Percentiles rank a stretch among this genome's conserved stretches.
These are phyloP conservation scores for Diutina pseudorugosa DNA, from an alignment of 1,139 yeast genomes.

Conservation along the genomic window DNA sequence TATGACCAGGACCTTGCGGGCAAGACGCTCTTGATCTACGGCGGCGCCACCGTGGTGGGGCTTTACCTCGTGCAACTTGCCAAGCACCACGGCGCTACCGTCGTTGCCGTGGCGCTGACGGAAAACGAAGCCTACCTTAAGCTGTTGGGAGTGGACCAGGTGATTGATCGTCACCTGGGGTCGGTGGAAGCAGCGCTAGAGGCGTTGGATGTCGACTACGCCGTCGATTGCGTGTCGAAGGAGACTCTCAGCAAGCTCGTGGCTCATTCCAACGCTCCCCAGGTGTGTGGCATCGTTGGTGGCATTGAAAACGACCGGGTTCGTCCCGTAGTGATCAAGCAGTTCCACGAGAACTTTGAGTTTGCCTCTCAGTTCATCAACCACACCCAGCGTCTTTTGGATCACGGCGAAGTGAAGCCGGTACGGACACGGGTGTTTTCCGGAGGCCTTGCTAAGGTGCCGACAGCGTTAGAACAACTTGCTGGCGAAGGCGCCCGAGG, in stretches of 20 bases:
- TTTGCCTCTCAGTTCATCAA: conserved; percentile 24
- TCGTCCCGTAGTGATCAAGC: conserved; percentile 23
- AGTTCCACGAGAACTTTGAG: conserved; percentile 29
- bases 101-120: conserved; percentile 26
- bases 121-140: conserved; percentile 20
- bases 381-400: conserved; percentile 19
- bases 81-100: conserved; percentile 23
- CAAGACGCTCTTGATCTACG: conserved; percentile 28
- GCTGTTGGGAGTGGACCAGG: conserved; percentile 25
- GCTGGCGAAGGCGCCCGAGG: conserved; percentile 29
- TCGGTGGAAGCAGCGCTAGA: conserved; percentile 13
- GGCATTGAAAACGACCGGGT: conserved; percentile 14
- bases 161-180: conserved; percentile 22
- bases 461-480: conserved; percentile 22
- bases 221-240: conserved; percentile 33
- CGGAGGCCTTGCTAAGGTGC: conserved; percentile 22
- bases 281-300: conserved; percentile 27
- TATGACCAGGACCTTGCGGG: conserved; percentile 6
- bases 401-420: conserved; percentile 16
- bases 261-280: conserved; percentile 8
- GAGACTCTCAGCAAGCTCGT: conserved; percentile 24
- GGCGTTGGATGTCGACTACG: conserved; percentile 14
- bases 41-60: conserved; percentile 38
- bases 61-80: conserved; percentile 30
- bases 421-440: conserved; percentile 21